Evolutionary conservation across 208 protist species (phyloP), one percentile per base, ranked within the genome.

Genomic region (Lotmaria passim): DNA sequence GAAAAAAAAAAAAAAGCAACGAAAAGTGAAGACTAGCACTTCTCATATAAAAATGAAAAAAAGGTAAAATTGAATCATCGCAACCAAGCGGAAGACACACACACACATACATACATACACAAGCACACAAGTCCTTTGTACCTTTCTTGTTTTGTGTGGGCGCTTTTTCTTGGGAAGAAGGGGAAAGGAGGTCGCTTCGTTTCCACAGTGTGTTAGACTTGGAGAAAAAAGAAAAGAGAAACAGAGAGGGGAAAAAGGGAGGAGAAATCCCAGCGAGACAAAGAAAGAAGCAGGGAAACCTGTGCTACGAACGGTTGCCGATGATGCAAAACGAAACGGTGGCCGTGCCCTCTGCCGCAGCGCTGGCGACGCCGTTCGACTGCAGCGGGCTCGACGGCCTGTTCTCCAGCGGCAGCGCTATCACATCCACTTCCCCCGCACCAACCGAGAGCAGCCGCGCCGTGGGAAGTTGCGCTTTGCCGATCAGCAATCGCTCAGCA

Each of bases 261-360:
- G n/a, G n/a, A n/a, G n/a, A n/a, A n/a, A n/a, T n/a, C n/a, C n/a
- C n/a, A n/a, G 48, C 33, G 6, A 43, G 10, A 6, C 44, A 11
- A 31, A 51, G 38, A 4, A 19, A 64, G 28, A 53, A 17, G 5
- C 38, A 62, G 4, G n/a, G n/a, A 5, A 24, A 41, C 24, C 1
- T 10, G 33, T 73, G 24, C 26, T 72, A 73, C 15, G 8, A 38
- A 19, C 77, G 73, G 24, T 68, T 58, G 15, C 78, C 82, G 24
- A 87, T 69, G 36, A 87, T 68, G 31, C 75, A 82, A 28, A 90
- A 77, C 11, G 85, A 87, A 2, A 90, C 57, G 30, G 59, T 78
- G 7, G 78, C 62, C 15, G 7, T 55, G 7, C 67, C 62, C 2
- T 58, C 50, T 48, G 31, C 51, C 0, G 65, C 33, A 1, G 61